A percentile compares a stretch with the other conserved stretches of the same genome.
These are phyloP conservation scores for Heliocybe sulcata DNA, from an alignment of 1,284 basidiomycete genomes.

Conservation along the genomic window DNA sequence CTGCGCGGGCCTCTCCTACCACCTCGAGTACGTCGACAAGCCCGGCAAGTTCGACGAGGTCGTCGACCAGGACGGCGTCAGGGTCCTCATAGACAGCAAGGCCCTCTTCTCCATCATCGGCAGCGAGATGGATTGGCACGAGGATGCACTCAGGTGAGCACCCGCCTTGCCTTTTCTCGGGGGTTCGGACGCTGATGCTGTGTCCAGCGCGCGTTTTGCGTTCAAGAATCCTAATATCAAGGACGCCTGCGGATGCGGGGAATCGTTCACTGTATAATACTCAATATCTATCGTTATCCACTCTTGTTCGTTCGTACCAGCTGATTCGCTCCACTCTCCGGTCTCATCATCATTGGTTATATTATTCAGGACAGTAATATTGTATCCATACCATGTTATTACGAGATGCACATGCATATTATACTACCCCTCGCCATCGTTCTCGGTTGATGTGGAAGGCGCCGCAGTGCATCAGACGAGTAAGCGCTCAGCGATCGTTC, in stretches of 20 bases:
- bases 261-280: constrained; percentile 65
- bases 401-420: not conserved
- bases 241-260: constrained; percentile 92
- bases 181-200: not conserved
- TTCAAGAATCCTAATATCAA: constrained; percentile 90
- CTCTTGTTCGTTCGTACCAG: not conserved
- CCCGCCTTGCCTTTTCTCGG: constrained; percentile 8
- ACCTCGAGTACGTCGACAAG: constrained; percentile 92
- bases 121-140: constrained; percentile 98
- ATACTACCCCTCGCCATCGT: not conserved
- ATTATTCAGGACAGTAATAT: not conserved
- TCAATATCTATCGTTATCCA: not conserved
- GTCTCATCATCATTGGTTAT: not conserved
- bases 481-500: too few species aligned
- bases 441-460: too few species aligned
- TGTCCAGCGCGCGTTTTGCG: constrained; percentile 76
- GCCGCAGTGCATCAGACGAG: too few species aligned
- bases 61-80: constrained; percentile 93
- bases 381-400: not conserved
- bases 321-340: not conserved
- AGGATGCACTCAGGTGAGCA: constrained; percentile 76
- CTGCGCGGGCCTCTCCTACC: constrained; percentile 97
- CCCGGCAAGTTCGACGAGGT: constrained; percentile 95
- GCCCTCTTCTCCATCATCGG: constrained; percentile 98
- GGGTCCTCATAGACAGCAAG: constrained; percentile 94